Percentiles rank a stretch among this genome's conserved stretches.
These are phyloP conservation scores for Malassezia obtusa DNA, from an alignment of 1,284 basidiomycete species.

Conservation along the genomic window DNA sequence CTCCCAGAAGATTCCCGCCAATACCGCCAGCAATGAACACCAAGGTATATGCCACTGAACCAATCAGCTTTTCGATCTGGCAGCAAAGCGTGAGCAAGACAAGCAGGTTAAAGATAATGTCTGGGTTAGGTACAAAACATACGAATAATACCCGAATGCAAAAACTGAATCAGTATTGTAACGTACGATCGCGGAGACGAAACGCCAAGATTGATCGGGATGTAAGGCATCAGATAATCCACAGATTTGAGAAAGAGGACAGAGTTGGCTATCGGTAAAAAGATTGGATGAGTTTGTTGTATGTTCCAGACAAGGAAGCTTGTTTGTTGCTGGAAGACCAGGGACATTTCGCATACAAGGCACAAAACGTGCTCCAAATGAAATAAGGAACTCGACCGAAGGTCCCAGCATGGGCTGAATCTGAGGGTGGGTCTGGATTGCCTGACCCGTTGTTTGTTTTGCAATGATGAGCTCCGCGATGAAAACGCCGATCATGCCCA, in stretches of 20 bases:
- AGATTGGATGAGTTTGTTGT: slow-evolving; percentile 47
- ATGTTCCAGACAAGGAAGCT: slow-evolving; percentile 56
- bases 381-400: slow-evolving; percentile 70
- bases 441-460: slow-evolving; percentile 37
- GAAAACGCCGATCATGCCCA: slow-evolving; percentile 56
- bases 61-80: slow-evolving; percentile 56
- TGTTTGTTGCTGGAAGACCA: slow-evolving; percentile 51
- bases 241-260: slow-evolving; percentile 72
- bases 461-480: slow-evolving; percentile 43
- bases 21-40: slow-evolving; percentile 81
- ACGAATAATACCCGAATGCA: slow-evolving; percentile 85
- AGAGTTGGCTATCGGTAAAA: slow-evolving; percentile 51
- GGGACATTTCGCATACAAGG: slow-evolving; percentile 64
- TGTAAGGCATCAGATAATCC: slow-evolving; percentile 58
- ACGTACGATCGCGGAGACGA: slow-evolving; percentile 48
- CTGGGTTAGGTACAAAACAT: slow-evolving; percentile 6
- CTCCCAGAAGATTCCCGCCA: slow-evolving; percentile 65
- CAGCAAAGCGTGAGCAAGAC: slow-evolving; percentile 71
- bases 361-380: slow-evolving; percentile 78
- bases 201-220: slow-evolving; percentile 81
- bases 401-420: slow-evolving; percentile 91
- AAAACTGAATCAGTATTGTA: slow-evolving; percentile 71
- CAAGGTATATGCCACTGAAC: slow-evolving; percentile 66
- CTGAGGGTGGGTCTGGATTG: slow-evolving; percentile 55
- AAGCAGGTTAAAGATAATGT: slow-evolving; percentile 72